phyloP scores from a whole-genome alignment of 805 yeast species.

The Metschnikowia similis region DNA sequence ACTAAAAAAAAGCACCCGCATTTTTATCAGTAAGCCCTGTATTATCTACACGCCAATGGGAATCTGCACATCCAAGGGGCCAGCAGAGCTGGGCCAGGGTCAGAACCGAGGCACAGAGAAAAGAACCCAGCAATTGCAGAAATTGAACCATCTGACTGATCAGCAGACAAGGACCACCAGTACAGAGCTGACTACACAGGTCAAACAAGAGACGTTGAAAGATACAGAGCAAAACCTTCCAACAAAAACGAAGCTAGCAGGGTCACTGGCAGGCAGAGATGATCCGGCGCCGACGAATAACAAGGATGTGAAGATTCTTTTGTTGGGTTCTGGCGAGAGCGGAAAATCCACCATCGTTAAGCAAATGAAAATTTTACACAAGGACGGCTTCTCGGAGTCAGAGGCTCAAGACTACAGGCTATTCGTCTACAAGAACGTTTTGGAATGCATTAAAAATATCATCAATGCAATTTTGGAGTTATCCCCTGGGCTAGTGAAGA shows the following conservation, averaged over 20 bases:
- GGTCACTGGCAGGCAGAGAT: constrained; percentile 3
- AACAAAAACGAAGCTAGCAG: background rate
- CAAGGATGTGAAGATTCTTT: constrained; percentile 64
- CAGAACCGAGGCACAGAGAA: background rate
- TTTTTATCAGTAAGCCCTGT: background rate
- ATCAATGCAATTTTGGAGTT: constrained; percentile 61
- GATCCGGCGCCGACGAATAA: constrained; percentile 13
- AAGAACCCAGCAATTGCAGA: constrained; percentile 2
- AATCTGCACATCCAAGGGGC: constrained; percentile 6
- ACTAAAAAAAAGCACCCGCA: constrained; percentile 3
- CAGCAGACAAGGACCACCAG: background rate
- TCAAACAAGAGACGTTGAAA: background rate
- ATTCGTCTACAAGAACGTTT: constrained; percentile 70
- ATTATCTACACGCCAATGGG: constrained; percentile 3
- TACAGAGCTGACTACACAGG: background rate
- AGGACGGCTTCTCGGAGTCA: constrained; percentile 63
- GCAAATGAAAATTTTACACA: constrained; percentile 76
- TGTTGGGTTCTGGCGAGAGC: constrained; percentile 84
- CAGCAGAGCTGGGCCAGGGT: constrained; percentile 1
- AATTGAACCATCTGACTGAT: background rate
- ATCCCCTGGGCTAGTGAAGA: constrained; percentile 34
- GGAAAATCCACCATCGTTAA: constrained; percentile 80
- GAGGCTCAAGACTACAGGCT: constrained; percentile 74
- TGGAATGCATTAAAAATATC: constrained; percentile 71
- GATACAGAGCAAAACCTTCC: background rate